Evolutionary conservation across 768 basidiomycete genomes (phyloP).

Genomic region (Mycena leptocephala): DNA sequence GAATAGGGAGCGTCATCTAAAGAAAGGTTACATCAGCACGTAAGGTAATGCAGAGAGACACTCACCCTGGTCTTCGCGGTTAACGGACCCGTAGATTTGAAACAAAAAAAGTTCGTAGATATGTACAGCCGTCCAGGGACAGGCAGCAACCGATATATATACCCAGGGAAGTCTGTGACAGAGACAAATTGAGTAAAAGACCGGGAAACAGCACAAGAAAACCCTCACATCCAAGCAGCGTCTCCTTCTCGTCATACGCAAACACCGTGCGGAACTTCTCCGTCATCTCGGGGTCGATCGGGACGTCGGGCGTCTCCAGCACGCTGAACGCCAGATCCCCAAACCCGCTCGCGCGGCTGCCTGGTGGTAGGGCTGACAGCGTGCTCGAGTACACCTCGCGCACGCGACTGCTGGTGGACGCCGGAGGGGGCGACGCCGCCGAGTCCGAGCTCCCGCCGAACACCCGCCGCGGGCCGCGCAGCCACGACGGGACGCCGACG

Average conservation of each 20-base stretch:
- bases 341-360: constrained; percentile 56
- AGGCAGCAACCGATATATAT: constrained; percentile 91
- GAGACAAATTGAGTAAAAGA: constrained; percentile 24
- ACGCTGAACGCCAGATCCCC: constrained; percentile 86
- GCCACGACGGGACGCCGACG: constrained; percentile 82
- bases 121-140: constrained; percentile 91
- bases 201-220: neutral
- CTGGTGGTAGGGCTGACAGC: constrained; percentile 44
- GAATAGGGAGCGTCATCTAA: constrained; percentile 96
- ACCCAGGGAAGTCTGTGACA: constrained; percentile 89
- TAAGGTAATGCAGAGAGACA: constrained; percentile 7
- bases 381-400: constrained; percentile 73
- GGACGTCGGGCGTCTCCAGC: constrained; percentile 79
- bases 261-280: constrained; percentile 89
- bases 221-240: constrained; percentile 87
- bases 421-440: constrained; percentile 45
- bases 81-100: constrained; percentile 90
- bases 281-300: constrained; percentile 72
- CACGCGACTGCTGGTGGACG: constrained; percentile 55
- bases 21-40: constrained; percentile 1
- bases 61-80: constrained; percentile 87
- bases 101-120: constrained; percentile 95
- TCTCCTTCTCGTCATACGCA: constrained; percentile 92
- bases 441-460: constrained; percentile 50
- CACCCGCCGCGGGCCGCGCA: constrained; percentile 66